phyloP scores from a whole-genome alignment of 148 eudicot species.

The Tetragonia tetragonoides region DNA sequence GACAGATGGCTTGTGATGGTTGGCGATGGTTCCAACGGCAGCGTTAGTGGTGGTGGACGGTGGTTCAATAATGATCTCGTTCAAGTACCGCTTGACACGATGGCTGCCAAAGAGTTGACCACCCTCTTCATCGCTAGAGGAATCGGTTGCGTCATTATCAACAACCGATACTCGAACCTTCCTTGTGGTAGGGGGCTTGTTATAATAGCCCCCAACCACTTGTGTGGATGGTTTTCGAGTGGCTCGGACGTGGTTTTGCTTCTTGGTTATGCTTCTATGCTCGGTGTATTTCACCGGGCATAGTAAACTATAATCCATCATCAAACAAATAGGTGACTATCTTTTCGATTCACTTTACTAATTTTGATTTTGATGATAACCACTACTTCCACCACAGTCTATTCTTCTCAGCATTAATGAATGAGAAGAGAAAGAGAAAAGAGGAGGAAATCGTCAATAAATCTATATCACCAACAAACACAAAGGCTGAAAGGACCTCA shows the following conservation, averaged over 20 bases:
- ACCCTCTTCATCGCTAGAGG: constrained; percentile 64
- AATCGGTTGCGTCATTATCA: constrained; percentile 78
- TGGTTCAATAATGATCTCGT: constrained; percentile 48
- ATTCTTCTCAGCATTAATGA: no score
- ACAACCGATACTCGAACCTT: constrained; percentile 54
- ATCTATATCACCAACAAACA: neutral
- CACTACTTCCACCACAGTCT: no score
- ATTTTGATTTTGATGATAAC: no score
- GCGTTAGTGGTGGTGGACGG: neutral
- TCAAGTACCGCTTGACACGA: constrained; percentile 57
- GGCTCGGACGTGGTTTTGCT: neutral
- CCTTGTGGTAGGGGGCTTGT: constrained; percentile 1
- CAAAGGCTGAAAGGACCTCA: neutral
- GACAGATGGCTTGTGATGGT: neutral
- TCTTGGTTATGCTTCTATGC: constrained; percentile 37
- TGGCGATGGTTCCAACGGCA: neutral
- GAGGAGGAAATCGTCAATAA: neutral
- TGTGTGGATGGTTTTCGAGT: neutral
- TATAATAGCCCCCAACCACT: no score
- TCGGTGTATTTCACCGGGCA: constrained; percentile 64
- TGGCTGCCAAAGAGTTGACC: constrained; percentile 44
- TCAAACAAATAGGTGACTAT: neutral
- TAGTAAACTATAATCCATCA: constrained; percentile 36
- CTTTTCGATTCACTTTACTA: no score
- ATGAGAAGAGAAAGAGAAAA: neutral